Evolutionary conservation across 192 early-diverging fungal species (phyloP).

Genomic region (Umbelopsis isabellina): DNA sequence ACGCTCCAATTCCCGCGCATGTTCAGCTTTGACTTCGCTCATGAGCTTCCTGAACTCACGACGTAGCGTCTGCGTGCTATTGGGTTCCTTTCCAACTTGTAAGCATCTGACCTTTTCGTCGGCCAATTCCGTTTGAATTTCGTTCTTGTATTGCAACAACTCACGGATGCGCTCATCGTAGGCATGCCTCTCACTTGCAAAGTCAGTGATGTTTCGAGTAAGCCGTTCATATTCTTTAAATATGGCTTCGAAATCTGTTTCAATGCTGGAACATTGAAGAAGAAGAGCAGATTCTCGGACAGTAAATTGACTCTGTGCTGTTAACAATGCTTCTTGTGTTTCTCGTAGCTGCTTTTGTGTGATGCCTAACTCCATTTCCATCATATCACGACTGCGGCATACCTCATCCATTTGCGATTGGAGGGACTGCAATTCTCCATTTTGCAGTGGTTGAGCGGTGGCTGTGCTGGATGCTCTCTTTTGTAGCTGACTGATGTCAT

Average conservation of each 20-base stretch:
- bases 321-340: constrained; percentile 14
- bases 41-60: constrained; percentile 60
- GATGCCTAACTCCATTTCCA: background rate
- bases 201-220: constrained; percentile 48
- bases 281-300: constrained; percentile 34
- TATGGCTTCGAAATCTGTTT: constrained; percentile 40
- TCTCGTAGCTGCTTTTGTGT: constrained; percentile 24
- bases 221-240: constrained; percentile 45
- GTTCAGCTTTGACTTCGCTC: constrained; percentile 46
- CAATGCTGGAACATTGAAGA: constrained; percentile 31
- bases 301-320: constrained; percentile 25
- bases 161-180: constrained; percentile 33
- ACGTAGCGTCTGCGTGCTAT: constrained; percentile 45
- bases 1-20: constrained; percentile 41
- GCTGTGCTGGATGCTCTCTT: background rate
- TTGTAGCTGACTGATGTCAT: constrained; percentile 24
- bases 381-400: background rate
- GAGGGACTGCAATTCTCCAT: background rate
- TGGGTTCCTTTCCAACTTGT: constrained; percentile 22
- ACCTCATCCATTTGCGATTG: background rate
- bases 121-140: constrained; percentile 34
- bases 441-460: constrained; percentile 10
- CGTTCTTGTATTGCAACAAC: constrained; percentile 25
- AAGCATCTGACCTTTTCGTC: constrained; percentile 39
- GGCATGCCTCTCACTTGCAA: constrained; percentile 41